Percentiles rank a stretch among this genome's conserved stretches.
Evolutionary conservation across 441 rosid species (phyloP).

Genomic region (Gossypium lobatum): DNA sequence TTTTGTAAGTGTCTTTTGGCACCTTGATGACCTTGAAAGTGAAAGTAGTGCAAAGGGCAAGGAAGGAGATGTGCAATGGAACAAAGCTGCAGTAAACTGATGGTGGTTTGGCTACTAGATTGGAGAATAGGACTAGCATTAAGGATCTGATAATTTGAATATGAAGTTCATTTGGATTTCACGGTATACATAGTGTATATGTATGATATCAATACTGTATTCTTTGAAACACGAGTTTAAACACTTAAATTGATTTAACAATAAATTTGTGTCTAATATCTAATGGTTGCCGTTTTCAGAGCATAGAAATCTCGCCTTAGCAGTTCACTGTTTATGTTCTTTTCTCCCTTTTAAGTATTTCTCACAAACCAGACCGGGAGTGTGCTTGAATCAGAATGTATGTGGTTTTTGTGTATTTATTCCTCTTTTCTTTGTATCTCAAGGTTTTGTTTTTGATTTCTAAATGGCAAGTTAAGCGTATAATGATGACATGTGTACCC

Average conservation of each 20-base stretch:
- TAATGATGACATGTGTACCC: not conserved
- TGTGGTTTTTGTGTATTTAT: not conserved
- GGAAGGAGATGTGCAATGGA: slow-evolving; percentile 6
- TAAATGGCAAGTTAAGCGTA: not conserved
- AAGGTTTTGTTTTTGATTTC: not conserved
- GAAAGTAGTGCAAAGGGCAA: slow-evolving; percentile 7
- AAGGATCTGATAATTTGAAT: slow-evolving; percentile 15
- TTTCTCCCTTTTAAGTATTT: not conserved
- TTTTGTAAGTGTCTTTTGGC: slow-evolving; percentile 24
- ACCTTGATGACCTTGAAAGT: slow-evolving; percentile 16
- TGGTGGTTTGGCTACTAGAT: slow-evolving; percentile 1
- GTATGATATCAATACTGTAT: slow-evolving; percentile 36
- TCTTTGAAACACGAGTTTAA: slow-evolving; percentile 32
- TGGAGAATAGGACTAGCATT: slow-evolving; percentile 14
- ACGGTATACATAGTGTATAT: slow-evolving; percentile 31
- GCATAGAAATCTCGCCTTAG: not conserved
- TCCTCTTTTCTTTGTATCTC: not conserved
- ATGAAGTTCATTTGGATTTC: slow-evolving; percentile 23
- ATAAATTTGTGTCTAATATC: slow-evolving; percentile 21
- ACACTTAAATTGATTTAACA: slow-evolving; percentile 20
- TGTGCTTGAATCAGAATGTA: not conserved
- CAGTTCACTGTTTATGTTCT: not conserved
- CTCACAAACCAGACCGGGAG: not conserved
- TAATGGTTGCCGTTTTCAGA: not conserved
- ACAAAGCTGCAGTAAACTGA: not conserved